Percentiles rank a stretch among this genome's conserved stretches.
phyloP scores from a whole-genome alignment of 2,329 filamentous ascomycete genomes.

The Cryphonectria japonica region DNA sequence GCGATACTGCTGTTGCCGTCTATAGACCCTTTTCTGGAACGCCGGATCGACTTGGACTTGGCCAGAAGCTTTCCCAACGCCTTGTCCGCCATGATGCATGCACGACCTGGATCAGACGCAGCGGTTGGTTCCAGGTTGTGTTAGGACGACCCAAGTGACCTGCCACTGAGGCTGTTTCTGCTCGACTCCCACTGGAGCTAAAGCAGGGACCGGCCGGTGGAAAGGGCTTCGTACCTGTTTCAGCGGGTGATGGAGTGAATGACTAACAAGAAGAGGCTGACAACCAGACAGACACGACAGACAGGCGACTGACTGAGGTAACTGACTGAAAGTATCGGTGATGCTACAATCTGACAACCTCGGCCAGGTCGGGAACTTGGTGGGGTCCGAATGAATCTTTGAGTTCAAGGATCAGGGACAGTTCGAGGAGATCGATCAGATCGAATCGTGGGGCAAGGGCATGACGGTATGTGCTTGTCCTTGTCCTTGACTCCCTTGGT shows the following conservation, averaged over 20 bases:
- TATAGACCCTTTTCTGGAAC: constrained; percentile 50
- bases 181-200: constrained; percentile 4
- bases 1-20: constrained; percentile 37
- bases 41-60: constrained; percentile 53
- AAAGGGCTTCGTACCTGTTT: not conserved
- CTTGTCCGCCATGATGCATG: constrained; percentile 35
- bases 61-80: constrained; percentile 57
- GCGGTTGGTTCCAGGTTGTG: not conserved
- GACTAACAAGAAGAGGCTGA: not conserved
- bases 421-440: not conserved
- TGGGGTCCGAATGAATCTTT: not conserved
- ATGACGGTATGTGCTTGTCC: not conserved
- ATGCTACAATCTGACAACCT: constrained; percentile 2
- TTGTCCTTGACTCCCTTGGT: not conserved
- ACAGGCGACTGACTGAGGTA: no score
- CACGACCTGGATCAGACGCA: not conserved
- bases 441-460: constrained; percentile 1
- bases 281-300: not conserved
- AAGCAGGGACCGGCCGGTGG: not conserved
- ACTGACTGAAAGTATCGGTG: not conserved
- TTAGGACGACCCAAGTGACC: not conserved
- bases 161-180: constrained; percentile 15
- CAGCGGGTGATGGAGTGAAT: constrained; percentile 11
- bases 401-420: constrained; percentile 2
- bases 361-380: constrained; percentile 2